A percentile compares a stretch with the other conserved stretches of the same genome.
Evolutionary conservation across 2,329 filamentous ascomycete genomes (phyloP).

Genomic region (Graphiopsis chlorocephala): DNA sequence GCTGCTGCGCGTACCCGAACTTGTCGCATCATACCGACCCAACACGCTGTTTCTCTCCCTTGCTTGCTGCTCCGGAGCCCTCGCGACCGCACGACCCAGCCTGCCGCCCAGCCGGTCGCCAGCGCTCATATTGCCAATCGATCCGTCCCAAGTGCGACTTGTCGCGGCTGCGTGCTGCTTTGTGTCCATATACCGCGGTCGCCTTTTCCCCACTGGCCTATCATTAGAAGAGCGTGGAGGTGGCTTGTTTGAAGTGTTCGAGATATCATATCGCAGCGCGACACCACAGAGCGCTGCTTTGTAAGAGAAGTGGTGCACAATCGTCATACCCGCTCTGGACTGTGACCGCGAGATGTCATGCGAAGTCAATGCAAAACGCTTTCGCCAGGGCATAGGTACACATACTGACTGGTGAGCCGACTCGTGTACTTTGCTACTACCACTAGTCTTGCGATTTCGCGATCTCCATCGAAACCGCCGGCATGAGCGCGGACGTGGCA

Average conservation of each 20-base stretch:
- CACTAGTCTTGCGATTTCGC: constrained; percentile 12
- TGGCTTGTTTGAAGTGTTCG: constrained; percentile 2
- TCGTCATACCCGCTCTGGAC: constrained; percentile 7
- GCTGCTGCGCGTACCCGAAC: constrained; percentile 4
- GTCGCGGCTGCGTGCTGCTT: constrained; percentile 2
- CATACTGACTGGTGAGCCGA: constrained; percentile 30
- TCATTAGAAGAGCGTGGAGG: constrained; percentile 15
- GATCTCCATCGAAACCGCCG: constrained; percentile 18
- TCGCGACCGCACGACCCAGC: constrained; percentile 3
- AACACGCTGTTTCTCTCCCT: constrained; percentile 11
- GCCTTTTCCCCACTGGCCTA: constrained; percentile 8
- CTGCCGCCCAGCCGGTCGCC: not conserved
- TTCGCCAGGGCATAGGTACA: constrained; percentile 38
- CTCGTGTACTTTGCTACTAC: constrained; percentile 21
- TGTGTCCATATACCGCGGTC: constrained; percentile 10
- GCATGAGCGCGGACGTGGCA: constrained; percentile 31
- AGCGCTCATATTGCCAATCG: constrained; percentile 15
- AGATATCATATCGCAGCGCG: constrained; percentile 8
- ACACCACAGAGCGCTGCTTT: constrained; percentile 2
- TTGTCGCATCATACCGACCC: constrained; percentile 8
- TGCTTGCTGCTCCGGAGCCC: constrained; percentile 9
- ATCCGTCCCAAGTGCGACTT: constrained; percentile 16
- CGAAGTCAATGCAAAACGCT: constrained; percentile 28
- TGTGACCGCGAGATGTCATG: constrained; percentile 29
- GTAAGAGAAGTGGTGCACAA: constrained; percentile 7